Conservation (phyloP, 768 basidiomycete species). For the Gymnopilus dilepis region DNA sequence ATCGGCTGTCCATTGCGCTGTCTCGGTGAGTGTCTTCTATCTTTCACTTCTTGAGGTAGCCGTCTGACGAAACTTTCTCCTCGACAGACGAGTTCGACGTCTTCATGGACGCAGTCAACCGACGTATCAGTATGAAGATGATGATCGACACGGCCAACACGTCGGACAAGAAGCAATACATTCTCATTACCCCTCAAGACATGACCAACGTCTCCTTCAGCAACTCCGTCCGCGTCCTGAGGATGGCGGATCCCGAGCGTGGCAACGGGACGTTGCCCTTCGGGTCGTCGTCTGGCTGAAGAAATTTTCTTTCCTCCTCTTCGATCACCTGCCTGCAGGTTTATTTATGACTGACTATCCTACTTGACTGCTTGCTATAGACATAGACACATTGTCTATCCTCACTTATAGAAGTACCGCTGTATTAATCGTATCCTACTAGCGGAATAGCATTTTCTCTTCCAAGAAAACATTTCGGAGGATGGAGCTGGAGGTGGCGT, state of each 20-base stretch:
- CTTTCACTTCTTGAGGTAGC: slow-evolving; percentile 1
- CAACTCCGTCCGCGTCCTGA: slow-evolving; percentile 72
- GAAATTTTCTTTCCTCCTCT: not conserved
- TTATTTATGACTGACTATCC: not conserved
- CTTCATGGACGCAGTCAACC: slow-evolving; percentile 94
- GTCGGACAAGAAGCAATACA: slow-evolving; percentile 89
- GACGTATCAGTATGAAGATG: slow-evolving; percentile 94
- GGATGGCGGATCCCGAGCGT: slow-evolving; percentile 83
- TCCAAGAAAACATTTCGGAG: no score
- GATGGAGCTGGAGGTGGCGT: not conserved
- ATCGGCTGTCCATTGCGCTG: slow-evolving; percentile 94
- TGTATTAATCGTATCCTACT: not conserved
- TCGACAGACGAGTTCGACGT: slow-evolving; percentile 92
- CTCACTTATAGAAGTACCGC: not conserved
- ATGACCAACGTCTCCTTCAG: slow-evolving; percentile 78
- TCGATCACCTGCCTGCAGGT: not conserved
- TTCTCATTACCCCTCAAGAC: slow-evolving; percentile 95
- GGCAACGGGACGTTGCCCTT: slow-evolving; percentile 53
- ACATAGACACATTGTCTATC: not conserved
- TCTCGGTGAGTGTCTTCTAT: slow-evolving; percentile 58
- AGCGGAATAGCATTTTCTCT: not conserved
- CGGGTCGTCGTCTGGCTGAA: slow-evolving; percentile 4
- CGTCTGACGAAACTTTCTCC: not conserved
- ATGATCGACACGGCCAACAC: slow-evolving; percentile 92
- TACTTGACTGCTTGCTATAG: not conserved